Base-by-base conservation (phyloP, 495 filamentous ascomycete genomes). In the Lophium mytilinum region DNA sequence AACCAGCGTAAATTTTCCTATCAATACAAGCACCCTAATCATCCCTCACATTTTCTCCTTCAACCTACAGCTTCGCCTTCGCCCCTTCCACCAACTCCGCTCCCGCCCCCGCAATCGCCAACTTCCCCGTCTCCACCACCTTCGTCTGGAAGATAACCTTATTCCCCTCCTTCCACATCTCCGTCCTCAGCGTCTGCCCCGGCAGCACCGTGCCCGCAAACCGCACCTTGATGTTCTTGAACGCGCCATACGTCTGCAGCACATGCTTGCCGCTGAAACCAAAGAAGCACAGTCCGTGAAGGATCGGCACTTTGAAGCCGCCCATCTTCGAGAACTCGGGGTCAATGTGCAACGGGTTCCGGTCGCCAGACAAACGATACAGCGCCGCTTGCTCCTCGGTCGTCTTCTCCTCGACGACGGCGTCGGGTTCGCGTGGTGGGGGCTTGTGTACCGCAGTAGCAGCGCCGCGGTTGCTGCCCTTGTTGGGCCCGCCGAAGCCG, bases 131-230 rank as follows among this genome's bases (percentile, higher is more conserved):
- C 80, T 98, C 93, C 67, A 90, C 88, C 41, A 98, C 93, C 68
- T 81, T 92, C 17, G 84, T 83, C 80, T 97, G 90, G 78, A 98
- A 98, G 47, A 96, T 72, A 24, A 98, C 84, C 66, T 81, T 86
- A 59, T 80, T 80, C n/a, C 83, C 87, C 68, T 92, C 90, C 80
- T 90, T 95, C 93, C 93, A 98, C 89, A 95, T 95, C 82, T 97
- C 93, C 34, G 91, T 97, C 65, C 83, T 81, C 37, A 98, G 80
- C 50, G 89, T 97, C 82, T 98, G 89, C 6, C 93, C 94, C 1
- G 93, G 94, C 21, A 92, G 63, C 1, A 98, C 93, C 11, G 89
- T 86, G 40, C 93, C 94, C 5, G 90, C 91, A 74, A 98, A 98
- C 58, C 93, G 75, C 6, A 96, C 93, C 81, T 98, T 98, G 71